Percentiles rank a stretch among this genome's conserved stretches.
These are phyloP conservation scores for Pseudogymnoascus sp. DNA, from an alignment of 2,329 filamentous ascomycete species.

Conservation along the genomic window DNA sequence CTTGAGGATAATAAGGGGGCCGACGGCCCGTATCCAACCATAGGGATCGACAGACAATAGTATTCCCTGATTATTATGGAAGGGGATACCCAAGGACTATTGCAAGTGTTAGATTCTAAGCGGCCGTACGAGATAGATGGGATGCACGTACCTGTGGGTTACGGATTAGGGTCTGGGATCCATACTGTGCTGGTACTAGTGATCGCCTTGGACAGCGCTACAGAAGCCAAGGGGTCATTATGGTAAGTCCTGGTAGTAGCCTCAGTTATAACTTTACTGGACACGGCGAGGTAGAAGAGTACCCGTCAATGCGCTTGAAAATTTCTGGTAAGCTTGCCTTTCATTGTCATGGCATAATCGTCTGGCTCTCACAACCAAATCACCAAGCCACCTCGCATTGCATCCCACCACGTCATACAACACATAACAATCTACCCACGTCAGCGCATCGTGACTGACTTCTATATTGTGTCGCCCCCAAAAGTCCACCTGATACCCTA, in stretches of 20 bases:
- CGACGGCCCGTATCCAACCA: constrained; percentile 4
- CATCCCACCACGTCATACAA: constrained; percentile 2
- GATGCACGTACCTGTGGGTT: background rate
- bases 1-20: background rate
- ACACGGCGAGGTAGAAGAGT: background rate
- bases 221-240: background rate
- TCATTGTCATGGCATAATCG: background rate
- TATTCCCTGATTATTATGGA: background rate
- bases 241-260: background rate
- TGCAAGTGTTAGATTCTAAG: background rate
- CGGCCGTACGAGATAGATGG: constrained; percentile 4
- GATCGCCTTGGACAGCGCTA: background rate
- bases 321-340: background rate
- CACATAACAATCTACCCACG: background rate
- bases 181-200: background rate
- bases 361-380: background rate
- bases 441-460: background rate
- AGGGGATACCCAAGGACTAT: background rate
- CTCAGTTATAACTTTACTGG: background rate
- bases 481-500: constrained; percentile 5
- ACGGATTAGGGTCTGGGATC: background rate
- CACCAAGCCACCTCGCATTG: background rate
- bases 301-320: background rate
- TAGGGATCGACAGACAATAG: background rate
- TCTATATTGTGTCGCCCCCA: background rate